Evolutionary conservation across 2,329 filamentous ascomycete species (phyloP).

Genomic region (Beauveria sp.): DNA sequence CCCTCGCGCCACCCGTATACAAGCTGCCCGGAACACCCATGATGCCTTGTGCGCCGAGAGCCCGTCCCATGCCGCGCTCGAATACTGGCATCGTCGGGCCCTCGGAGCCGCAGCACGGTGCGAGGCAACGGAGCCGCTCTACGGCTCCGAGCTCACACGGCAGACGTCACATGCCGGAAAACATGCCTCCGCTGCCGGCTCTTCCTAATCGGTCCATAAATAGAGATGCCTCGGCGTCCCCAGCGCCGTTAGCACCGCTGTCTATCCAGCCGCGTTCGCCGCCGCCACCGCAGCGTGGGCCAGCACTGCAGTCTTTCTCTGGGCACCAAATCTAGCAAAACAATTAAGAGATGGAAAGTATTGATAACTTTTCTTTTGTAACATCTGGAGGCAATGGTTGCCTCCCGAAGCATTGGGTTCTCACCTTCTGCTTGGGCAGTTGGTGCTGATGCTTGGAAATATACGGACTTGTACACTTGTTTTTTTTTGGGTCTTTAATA

Average conservation of each 20-base stretch:
- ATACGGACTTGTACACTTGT: not conserved
- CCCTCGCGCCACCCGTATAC: slow-evolving; percentile 19
- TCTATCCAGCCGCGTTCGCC: not conserved
- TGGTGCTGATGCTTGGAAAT: not conserved
- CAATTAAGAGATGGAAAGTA: too few species aligned
- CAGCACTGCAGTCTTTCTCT: not conserved
- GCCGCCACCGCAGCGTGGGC: not conserved
- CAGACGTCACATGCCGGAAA: not conserved
- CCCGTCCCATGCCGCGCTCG: not conserved
- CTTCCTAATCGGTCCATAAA: slow-evolving; percentile 11
- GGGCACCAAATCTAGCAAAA: not conserved
- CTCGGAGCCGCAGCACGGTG: not conserved
- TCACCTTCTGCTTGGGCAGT: not conserved
- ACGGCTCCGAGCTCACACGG: not conserved
- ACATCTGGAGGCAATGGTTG: not conserved
- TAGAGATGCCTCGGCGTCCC: not conserved
- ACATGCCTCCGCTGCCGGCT: slow-evolving; percentile 13
- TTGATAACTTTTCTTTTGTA: not conserved
- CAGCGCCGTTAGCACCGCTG: not conserved
- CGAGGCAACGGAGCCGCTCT: slow-evolving; percentile 4
- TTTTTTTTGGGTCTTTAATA: not conserved
- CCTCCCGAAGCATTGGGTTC: not conserved
- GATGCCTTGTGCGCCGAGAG: not conserved
- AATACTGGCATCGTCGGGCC: not conserved
- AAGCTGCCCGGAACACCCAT: not conserved